phyloP scores from a whole-genome alignment of 495 filamentous ascomycete species.

The Penicillium egyptiacum region DNA sequence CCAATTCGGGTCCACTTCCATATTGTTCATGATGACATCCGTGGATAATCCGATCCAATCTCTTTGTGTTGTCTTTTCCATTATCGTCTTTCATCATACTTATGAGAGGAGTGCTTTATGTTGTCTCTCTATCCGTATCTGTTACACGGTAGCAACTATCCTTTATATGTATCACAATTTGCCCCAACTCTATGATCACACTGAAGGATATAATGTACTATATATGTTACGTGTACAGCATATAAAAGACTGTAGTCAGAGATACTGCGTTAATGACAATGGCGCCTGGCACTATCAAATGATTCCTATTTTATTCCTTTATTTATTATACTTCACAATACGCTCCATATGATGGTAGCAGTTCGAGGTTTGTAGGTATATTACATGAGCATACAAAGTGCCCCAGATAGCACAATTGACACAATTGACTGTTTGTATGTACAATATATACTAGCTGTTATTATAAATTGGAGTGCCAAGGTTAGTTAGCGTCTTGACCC shows the following conservation, averaged over 20 bases:
- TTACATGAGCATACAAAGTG: not conserved
- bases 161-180: not conserved
- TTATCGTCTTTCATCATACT: not conserved
- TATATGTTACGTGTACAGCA: not conserved
- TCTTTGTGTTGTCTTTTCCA: not conserved
- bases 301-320: not conserved
- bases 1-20: constrained; percentile 9
- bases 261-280: not conserved
- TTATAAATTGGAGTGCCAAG: not conserved
- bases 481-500: not conserved
- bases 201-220: not conserved
- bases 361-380: not conserved
- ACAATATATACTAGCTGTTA: not conserved
- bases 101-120: not conserved
- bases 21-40: constrained; percentile 11
- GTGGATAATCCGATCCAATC: constrained; percentile 20
- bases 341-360: not conserved
- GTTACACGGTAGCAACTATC: not conserved
- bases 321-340: not conserved
- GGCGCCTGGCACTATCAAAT: not conserved
- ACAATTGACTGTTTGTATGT: not conserved
- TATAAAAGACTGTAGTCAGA: not conserved
- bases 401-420: not conserved
- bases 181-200: not conserved
- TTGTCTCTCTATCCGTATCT: not conserved